Conservation (phyloP, 1,284 basidiomycete species). For the Pterula multifida region DNA sequence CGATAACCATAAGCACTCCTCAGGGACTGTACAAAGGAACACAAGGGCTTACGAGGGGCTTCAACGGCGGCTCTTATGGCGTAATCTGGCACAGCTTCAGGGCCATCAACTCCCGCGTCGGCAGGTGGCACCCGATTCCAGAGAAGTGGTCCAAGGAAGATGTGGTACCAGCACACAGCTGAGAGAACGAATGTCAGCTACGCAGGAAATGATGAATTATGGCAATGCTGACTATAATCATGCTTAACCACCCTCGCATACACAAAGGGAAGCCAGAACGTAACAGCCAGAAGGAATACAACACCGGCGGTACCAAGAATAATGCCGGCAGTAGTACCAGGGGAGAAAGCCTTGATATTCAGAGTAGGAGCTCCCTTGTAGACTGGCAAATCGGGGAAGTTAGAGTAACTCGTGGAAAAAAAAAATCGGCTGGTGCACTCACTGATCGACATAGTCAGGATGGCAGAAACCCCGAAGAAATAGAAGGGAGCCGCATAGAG, state of each 20-base stretch:
- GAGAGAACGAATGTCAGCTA: background rate
- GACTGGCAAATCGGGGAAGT: constrained; percentile 12
- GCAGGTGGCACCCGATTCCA: constrained; percentile 15
- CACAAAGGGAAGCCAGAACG: constrained; percentile 19
- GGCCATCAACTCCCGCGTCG: constrained; percentile 10
- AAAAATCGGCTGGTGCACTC: background rate
- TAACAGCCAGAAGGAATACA: constrained; percentile 12
- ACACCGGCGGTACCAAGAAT: constrained; percentile 15
- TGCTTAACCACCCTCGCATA: constrained; percentile 17
- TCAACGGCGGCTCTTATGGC: constrained; percentile 10
- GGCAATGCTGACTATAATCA: constrained; percentile 15
- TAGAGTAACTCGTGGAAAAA: too few species aligned
- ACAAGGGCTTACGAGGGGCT: background rate
- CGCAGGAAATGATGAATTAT: background rate
- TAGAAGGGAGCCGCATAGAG: constrained; percentile 15
- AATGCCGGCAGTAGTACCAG: constrained; percentile 12
- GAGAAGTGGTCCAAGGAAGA: constrained; percentile 16
- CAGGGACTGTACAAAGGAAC: background rate
- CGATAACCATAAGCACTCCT: background rate
- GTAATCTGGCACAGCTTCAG: constrained; percentile 17
- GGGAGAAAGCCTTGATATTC: constrained; percentile 11
- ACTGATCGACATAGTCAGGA: constrained; percentile 17
- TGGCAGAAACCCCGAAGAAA: constrained; percentile 16
- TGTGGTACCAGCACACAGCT: constrained; percentile 18
- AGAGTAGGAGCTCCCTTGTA: constrained; percentile 17